Conservation (phyloP, 2,329 filamentous ascomycete species). For the Xylariales sp. region DNA sequence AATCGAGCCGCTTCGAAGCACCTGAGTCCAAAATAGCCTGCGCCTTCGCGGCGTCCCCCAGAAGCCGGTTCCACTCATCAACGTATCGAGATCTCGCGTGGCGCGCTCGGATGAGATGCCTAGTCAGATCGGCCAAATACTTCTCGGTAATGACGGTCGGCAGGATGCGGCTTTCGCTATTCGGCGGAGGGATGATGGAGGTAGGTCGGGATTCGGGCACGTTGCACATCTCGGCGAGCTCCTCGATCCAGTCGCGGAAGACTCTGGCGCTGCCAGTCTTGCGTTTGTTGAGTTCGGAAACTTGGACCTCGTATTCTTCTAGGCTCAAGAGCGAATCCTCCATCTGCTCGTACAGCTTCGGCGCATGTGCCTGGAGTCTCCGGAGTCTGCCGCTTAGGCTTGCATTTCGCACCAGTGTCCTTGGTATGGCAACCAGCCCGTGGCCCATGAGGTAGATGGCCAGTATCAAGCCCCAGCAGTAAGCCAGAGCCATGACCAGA, state of each 20-base stretch:
- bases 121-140: slow-evolving; percentile 85
- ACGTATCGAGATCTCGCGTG: slow-evolving; percentile 80
- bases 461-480: slow-evolving; percentile 86
- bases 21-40: slow-evolving; percentile 83
- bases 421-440: slow-evolving; percentile 85
- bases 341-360: slow-evolving; percentile 79
- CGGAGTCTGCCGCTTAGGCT: slow-evolving; percentile 71
- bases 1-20: slow-evolving; percentile 75
- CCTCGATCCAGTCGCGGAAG: slow-evolving; percentile 94
- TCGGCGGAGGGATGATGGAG: slow-evolving; percentile 32
- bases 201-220: slow-evolving; percentile 58
- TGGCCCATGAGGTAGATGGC: slow-evolving; percentile 98
- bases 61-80: slow-evolving; percentile 78
- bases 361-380: slow-evolving; percentile 73
- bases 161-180: slow-evolving; percentile 43
- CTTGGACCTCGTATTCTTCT: slow-evolving; percentile 76
- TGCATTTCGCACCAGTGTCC: slow-evolving; percentile 74
- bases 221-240: slow-evolving; percentile 74
- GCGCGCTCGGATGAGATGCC: slow-evolving; percentile 74
- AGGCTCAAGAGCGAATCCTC: slow-evolving; percentile 77
- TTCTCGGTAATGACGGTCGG: slow-evolving; percentile 88
- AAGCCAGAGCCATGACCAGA: slow-evolving; percentile 87
- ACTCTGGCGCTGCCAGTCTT: slow-evolving; percentile 73
- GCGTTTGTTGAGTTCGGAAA: slow-evolving; percentile 71
- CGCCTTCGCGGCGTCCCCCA: slow-evolving; percentile 68